Conservation (phyloP, 139 green algal species). For the Astrephomene gubernaculifera region DNA sequence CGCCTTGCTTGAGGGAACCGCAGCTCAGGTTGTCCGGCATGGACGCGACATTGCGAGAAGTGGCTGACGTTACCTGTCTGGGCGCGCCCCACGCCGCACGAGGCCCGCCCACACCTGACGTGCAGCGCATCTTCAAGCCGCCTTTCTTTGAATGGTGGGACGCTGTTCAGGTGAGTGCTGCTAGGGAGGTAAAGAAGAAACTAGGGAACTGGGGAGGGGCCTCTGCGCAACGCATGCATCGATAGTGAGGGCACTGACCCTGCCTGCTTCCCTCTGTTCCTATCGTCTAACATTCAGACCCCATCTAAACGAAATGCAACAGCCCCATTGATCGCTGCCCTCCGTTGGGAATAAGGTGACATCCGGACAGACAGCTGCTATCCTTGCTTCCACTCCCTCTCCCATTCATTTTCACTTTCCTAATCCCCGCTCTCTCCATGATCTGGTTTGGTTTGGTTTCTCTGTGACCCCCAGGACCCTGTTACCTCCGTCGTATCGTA, state of each 20-base stretch:
- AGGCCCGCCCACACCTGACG: constrained; percentile 16
- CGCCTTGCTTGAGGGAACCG: no score
- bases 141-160: constrained; percentile 61
- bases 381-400: no score
- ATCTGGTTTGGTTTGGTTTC: background rate
- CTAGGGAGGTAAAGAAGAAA: background rate
- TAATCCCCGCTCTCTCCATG: no score
- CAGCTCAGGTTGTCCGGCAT: constrained; percentile 24
- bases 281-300: no score
- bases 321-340: no score
- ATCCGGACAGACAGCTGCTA: no score
- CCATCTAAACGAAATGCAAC: no score
- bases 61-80: constrained; percentile 20
- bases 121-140: constrained; percentile 38
- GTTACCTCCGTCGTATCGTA: background rate
- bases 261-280: no score
- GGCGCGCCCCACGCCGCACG: constrained; percentile 32
- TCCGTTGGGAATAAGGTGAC: no score
- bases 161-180: constrained; percentile 21
- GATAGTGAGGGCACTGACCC: no score
- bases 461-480: background rate
- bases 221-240: background rate
- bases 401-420: no score
- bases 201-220: background rate
- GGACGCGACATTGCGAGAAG: background rate